Percentiles rank a stretch among this genome's conserved stretches.
phyloP scores from a whole-genome alignment of 345 rosid species.

The Excoecaria agallocha region DNA sequence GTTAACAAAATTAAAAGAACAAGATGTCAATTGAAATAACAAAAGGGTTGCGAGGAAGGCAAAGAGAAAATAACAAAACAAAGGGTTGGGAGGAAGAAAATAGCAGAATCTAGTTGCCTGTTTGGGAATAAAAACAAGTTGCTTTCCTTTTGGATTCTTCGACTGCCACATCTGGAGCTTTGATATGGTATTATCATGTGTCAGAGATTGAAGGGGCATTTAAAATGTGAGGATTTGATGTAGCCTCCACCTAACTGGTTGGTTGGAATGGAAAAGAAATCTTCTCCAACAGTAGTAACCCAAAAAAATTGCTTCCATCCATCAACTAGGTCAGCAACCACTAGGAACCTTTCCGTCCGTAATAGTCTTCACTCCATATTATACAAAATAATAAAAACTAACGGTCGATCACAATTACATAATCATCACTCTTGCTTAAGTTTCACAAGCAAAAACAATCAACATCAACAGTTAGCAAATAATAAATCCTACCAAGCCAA shows the following conservation, averaged over 20 bases:
- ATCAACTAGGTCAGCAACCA: too few species aligned
- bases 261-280: constrained; percentile 41
- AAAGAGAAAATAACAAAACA: neutral
- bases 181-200: constrained; percentile 23
- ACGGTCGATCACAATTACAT: neutral
- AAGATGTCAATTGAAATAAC: too few species aligned
- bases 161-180: constrained; percentile 31
- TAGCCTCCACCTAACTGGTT: constrained; percentile 39
- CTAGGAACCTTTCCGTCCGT: too few species aligned
- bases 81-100: constrained; percentile 12
- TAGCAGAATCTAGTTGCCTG: constrained; percentile 41
- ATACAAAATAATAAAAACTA: too few species aligned
- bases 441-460: neutral
- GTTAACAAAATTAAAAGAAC: too few species aligned
- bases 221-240: constrained; percentile 25
- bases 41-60: neutral
- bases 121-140: constrained; percentile 34
- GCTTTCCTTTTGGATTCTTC: constrained; percentile 41
- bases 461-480: too few species aligned
- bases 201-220: constrained; percentile 32
- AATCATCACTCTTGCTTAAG: neutral
- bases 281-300: constrained; percentile 56
- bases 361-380: too few species aligned
- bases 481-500: too few species aligned
- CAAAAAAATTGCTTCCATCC: too few species aligned